Percentiles rank a stretch among this genome's conserved stretches.
phyloP scores from a whole-genome alignment of 345 rosid genomes.

The Cardamine occulta region DNA sequence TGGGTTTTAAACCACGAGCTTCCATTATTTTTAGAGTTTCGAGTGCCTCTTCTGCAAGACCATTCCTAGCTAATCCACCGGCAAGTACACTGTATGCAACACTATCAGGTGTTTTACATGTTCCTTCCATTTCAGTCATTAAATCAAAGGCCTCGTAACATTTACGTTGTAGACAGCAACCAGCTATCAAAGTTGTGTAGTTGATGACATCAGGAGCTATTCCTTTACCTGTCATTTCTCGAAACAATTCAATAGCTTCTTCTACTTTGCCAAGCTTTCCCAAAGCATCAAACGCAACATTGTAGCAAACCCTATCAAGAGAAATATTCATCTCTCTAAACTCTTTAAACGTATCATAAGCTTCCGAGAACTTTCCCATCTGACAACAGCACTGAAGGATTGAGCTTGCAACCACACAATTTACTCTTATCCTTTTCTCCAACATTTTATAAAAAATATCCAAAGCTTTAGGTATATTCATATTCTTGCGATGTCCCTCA shows the following conservation, averaged over 20 bases:
- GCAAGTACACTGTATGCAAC: slow-evolving; percentile 60
- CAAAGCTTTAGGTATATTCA: slow-evolving; percentile 58
- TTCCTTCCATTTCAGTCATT: slow-evolving; percentile 56
- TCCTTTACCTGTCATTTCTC: slow-evolving; percentile 58
- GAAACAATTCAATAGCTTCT: slow-evolving; percentile 53
- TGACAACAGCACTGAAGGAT: slow-evolving; percentile 62
- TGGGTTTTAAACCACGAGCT: slow-evolving; percentile 55
- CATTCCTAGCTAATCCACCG: slow-evolving; percentile 60
- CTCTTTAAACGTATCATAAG: slow-evolving; percentile 45
- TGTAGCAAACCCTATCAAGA: slow-evolving; percentile 65
- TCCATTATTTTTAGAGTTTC: slow-evolving; percentile 50
- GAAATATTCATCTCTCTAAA: slow-evolving; percentile 46
- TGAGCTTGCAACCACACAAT: slow-evolving; percentile 56
- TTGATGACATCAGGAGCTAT: slow-evolving; percentile 59
- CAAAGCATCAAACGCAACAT: slow-evolving; percentile 57
- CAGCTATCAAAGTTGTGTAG: slow-evolving; percentile 72
- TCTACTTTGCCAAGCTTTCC: slow-evolving; percentile 69
- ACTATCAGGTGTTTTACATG: slow-evolving; percentile 55
- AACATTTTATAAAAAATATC: slow-evolving; percentile 52
- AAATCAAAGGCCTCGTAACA: slow-evolving; percentile 49
- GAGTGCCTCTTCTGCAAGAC: slow-evolving; percentile 46
- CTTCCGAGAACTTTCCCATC: slow-evolving; percentile 50
- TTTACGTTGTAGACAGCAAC: slow-evolving; percentile 59
- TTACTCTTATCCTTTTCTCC: slow-evolving; percentile 50
- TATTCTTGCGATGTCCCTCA: slow-evolving; percentile 52